Base-by-base conservation (phyloP, 108 stramenopile species). In the Skeletonema costatum region DNA sequence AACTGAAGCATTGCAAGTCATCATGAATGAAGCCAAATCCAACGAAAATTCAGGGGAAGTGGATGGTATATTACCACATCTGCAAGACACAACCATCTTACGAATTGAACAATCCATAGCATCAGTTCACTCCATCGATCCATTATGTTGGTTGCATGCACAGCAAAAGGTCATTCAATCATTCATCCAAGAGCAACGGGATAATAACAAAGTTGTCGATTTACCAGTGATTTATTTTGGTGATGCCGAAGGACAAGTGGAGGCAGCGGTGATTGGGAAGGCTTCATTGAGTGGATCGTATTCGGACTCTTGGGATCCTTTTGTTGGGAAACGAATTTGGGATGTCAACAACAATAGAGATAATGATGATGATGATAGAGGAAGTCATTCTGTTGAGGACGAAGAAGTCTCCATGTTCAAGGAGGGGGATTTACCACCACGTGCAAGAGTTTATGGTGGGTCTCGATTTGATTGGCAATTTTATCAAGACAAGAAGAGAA, bases 131-230 rank as follows among this genome's bases (percentile, higher is more conserved):
- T 42, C 70, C 38, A 60, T 85, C 2, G 90, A 91, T 78, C 87
- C 90, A 14, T 58, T 91, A 14, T 86, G 90, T 67, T 91, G 90
- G 90, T 44, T 91, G 50, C 86, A 89, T 60, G 90, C 87, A 10
- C 88, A 91, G 56, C 62, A 71, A 36, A 31, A 31, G 11, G 8
- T 9, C 44, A 81, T 78, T 1, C 38, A 71, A 42, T 62, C 44
- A 1, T 19, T 75, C 9, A 64, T 64, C 3, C 69, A 61, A 10
- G 64, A 50, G 33, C 17, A 66, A 38, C 68, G 32, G 32, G 12
- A 41, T 68, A 59, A 12, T 35, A 42, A 30, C 32, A 39, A 65
- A 8, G 38, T 8, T 46, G 64, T 56, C 10, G 38, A 58, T 17
- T 13, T 75, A 10, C 81, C 85, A n/a, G 72, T 78, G 14, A 56